Conservation (phyloP, 768 basidiomycete species). For the Pulveroboletus sp. region DNA sequence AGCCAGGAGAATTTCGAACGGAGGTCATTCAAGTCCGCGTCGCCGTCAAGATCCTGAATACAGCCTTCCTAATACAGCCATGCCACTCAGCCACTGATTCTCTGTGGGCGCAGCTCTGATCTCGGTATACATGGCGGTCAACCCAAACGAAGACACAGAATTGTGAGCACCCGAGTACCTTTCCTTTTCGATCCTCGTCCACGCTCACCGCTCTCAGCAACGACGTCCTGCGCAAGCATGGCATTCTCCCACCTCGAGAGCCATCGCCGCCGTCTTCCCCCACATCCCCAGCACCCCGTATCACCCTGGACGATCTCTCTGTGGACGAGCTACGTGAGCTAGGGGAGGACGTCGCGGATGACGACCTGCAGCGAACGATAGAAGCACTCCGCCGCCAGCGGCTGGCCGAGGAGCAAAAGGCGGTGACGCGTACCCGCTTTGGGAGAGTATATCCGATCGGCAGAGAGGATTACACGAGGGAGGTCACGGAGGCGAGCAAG, state of each 20-base stretch:
- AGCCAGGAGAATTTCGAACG: slow-evolving; percentile 7
- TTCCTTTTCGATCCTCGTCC: neutral
- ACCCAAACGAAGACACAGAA: slow-evolving; percentile 92
- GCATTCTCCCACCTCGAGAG: slow-evolving; percentile 78
- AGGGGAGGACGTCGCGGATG: slow-evolving; percentile 68
- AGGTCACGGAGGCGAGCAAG: slow-evolving; percentile 91
- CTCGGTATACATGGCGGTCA: slow-evolving; percentile 49
- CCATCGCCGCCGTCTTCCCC: slow-evolving; percentile 76
- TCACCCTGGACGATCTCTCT: slow-evolving; percentile 60
- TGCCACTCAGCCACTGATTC: slow-evolving; percentile 2
- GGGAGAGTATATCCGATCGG: slow-evolving; percentile 86
- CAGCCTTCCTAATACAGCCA: slow-evolving; percentile 27
- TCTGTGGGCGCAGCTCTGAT: slow-evolving; percentile 4
- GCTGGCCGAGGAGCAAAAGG: slow-evolving; percentile 55
- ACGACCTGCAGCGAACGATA: slow-evolving; percentile 71
- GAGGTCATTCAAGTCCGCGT: slow-evolving; percentile 24
- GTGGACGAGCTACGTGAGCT: slow-evolving; percentile 61
- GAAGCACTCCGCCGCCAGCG: slow-evolving; percentile 61
- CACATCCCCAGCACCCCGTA: slow-evolving; percentile 65
- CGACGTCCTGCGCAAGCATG: slow-evolving; percentile 88
- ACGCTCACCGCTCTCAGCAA: slow-evolving; percentile 50
- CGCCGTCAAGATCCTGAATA: slow-evolving; percentile 17
- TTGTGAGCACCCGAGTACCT: slow-evolving; percentile 54
- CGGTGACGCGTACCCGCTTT: slow-evolving; percentile 62
- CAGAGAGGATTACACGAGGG: slow-evolving; percentile 89